Evolutionary conservation across 345 rosid species (phyloP), one percentile per base, ranked within the genome.

Genomic region (Camelina hispida): DNA sequence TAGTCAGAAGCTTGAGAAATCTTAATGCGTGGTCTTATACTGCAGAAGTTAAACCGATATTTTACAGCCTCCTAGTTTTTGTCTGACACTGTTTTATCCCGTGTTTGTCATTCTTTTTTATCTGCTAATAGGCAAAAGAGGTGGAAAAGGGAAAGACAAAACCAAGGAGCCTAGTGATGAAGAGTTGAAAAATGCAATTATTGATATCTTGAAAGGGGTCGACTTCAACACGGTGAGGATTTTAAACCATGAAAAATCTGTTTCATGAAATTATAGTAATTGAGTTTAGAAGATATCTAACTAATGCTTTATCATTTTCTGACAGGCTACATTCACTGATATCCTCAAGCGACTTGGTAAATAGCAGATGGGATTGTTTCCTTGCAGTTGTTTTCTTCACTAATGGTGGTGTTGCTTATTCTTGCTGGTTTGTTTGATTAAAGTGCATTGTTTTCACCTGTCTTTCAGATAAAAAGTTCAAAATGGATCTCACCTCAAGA

Each of bases 281-380:
- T 60, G 63, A 42, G 37, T 34, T 30, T 43, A 18, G 62, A 59
- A 55, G 57, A 68, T 62, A 52, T 60, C 30, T 76, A 69, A 73
- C 59, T 56, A 54, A 47, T 60, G 66, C 47, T 42, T 61, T 80
- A 38, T 62, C 62, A 51, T 71, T 37, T 78, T 81, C 67, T 90
- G 86, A 35, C 95, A 94, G 98, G 95, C 98, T 55, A 94, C 98
- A 9, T 91, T 94, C 80, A 89, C 95, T 0, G 98, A 94, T 83
- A 91, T 94, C 76, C 83, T 94, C 74, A 87, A 87, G 77, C 77
- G 35, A 72, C 96, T 94, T 5, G 95, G 98, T 94, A 90, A 90
- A 54, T 89, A 30, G 7, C 74, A 68, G 50, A 54, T 81, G 54
- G 5, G 52, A 55, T 74, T 1, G 12, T 22, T 52, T 56, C 34